phyloP scores from a whole-genome alignment of 805 yeast genomes.

The Yarrowia phangngaensis region DNA sequence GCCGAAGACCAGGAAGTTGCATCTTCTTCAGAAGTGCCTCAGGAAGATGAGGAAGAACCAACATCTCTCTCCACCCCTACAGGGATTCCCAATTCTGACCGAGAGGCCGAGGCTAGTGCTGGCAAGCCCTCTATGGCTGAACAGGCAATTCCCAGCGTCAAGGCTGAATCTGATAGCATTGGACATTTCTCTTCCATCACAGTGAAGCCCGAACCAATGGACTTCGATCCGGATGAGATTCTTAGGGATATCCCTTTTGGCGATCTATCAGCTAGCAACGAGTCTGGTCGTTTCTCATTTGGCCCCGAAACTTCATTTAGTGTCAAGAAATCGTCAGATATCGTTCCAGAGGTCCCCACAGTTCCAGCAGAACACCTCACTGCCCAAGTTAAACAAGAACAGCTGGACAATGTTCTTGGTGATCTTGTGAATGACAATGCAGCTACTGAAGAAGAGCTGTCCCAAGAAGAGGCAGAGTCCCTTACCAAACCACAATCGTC shows the following conservation, averaged over 20 bases:
- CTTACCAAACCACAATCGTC: too few species aligned
- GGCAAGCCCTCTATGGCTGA: not conserved
- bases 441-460: too few species aligned
- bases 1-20: too few species aligned
- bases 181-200: too few species aligned
- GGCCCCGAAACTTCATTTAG: constrained; percentile 19
- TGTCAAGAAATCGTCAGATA: constrained; percentile 12
- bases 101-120: not conserved
- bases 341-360: constrained; percentile 6
- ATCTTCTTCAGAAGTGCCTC: too few species aligned
- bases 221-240: constrained; percentile 10
- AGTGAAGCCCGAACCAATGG: too few species aligned
- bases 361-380: too few species aligned
- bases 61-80: too few species aligned
- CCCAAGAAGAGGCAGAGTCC: too few species aligned
- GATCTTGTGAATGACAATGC: not conserved
- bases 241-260: constrained; percentile 12
- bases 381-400: too few species aligned
- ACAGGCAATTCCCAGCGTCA: constrained; percentile 2
- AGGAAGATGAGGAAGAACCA: too few species aligned
- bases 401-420: not conserved
- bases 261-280: constrained; percentile 7
- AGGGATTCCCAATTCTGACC: too few species aligned
- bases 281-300: constrained; percentile 13
- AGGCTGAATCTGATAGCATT: constrained; percentile 6